Base-by-base conservation (phyloP, 768 basidiomycete genomes). In the Amanita pallidorosea region DNA sequence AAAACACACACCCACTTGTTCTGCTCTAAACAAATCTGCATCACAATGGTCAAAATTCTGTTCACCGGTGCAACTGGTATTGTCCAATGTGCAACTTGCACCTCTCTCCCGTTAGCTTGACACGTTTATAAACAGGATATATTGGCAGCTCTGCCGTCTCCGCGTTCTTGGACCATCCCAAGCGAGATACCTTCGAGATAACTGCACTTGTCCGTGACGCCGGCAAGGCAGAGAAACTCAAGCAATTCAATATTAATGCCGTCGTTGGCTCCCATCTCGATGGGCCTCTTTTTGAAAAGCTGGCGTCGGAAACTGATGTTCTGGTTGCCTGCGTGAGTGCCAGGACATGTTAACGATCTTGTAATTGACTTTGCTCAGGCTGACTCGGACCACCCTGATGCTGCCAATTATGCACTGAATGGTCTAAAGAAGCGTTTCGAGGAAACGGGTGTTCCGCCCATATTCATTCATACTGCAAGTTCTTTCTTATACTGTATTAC, bases 401-500 rank as follows among this genome's bases (percentile, higher is more conserved):
- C 75, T 0, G 68, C 68, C 0, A 56, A 69, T 34, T 74, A 77
- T 1, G 72, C 75, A 9, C 60, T 85, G 51, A 66, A 60, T 12
- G 83, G 84, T 1, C 53, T 79, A 59, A 78, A 74, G 64, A 72
- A 67, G 55, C 63, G 69, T 17, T 61, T 71, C 45, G 65, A 70
- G 29, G 58, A 53, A 22, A 73, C 72, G 0, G 74, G 76, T 2
- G 65, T 59, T 2, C 58, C 61, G 1, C 72, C 80, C 7, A 68
- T 70, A 51, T 67, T 79, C 7, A 82, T 86, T 13, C 79, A 86
- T 58, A 83, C 82, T 0, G 83, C 81, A 20, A 33, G 56, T 56
- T n/a, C 79, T 63, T 3, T 25, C 6, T 25, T 54, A 36, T 45
- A 34, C 23, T 27, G n/a, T 17, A 12, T 22, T 45, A 29, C 9